phyloP scores from a whole-genome alignment of 306 rosid genomes.

The Acacia crassicarpa region DNA sequence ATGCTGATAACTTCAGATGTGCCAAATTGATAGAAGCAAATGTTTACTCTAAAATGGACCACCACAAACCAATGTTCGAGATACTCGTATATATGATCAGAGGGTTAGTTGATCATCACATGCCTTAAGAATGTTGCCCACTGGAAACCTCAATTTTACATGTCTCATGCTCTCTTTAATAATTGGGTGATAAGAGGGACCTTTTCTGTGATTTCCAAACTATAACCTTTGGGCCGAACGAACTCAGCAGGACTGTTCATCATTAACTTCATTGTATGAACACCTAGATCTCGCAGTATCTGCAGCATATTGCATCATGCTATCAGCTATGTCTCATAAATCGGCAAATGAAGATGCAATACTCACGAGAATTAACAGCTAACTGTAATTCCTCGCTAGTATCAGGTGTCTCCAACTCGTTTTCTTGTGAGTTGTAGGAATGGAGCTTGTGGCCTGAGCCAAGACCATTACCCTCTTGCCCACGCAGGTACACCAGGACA shows the following conservation, averaged over 20 bases:
- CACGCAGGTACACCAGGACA: constrained; percentile 69
- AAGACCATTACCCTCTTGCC: constrained; percentile 73
- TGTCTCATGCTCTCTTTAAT: constrained; percentile 35
- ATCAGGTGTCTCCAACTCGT: constrained; percentile 53
- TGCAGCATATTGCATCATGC: constrained; percentile 25
- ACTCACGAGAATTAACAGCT: constrained; percentile 61
- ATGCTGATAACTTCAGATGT: not conserved
- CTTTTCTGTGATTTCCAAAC: constrained; percentile 39
- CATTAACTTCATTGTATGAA: constrained; percentile 50
- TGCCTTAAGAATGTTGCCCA: not conserved
- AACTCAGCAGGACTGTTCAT: constrained; percentile 45
- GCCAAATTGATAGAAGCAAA: not conserved
- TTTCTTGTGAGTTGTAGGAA: constrained; percentile 50
- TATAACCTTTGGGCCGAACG: constrained; percentile 48
- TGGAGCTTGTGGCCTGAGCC: constrained; percentile 67
- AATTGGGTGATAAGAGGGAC: constrained; percentile 40
- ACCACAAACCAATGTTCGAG: not conserved
- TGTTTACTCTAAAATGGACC: not conserved
- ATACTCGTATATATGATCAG: not conserved
- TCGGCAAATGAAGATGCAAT: constrained; percentile 36
- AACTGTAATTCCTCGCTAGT: constrained; percentile 53
- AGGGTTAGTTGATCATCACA: constrained; percentile 10
- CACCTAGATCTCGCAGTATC: constrained; percentile 51
- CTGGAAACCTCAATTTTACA: constrained; percentile 25
- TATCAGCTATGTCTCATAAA: not conserved